These are phyloP conservation scores for Penicillium cinerascens DNA, from an alignment of 495 filamentous ascomycete genomes.

Conservation along the genomic window DNA sequence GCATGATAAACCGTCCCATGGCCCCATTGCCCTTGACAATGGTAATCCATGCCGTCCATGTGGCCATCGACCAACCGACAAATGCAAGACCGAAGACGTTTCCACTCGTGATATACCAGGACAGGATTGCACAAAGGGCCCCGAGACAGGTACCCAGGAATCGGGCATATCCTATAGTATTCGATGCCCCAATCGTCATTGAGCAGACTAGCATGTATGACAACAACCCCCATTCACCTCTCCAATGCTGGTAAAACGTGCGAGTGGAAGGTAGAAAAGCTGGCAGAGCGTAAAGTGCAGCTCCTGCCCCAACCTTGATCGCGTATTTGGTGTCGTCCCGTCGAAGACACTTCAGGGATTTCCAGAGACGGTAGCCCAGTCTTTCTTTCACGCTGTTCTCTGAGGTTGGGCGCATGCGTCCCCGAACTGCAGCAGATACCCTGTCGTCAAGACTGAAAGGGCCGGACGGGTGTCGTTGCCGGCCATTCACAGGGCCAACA, in stretches of 20 bases:
- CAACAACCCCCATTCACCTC: constrained; percentile 93
- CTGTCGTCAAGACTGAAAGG: constrained; percentile 5
- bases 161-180: constrained; percentile 81
- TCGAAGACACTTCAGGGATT: constrained; percentile 53
- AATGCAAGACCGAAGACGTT: constrained; percentile 71
- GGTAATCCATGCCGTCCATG: constrained; percentile 86
- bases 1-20: constrained; percentile 85
- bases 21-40: constrained; percentile 79
- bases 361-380: constrained; percentile 57
- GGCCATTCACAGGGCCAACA: not conserved
- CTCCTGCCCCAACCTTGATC: constrained; percentile 88
- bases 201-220: constrained; percentile 98
- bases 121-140: constrained; percentile 65
- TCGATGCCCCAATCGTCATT: constrained; percentile 94
- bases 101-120: constrained; percentile 70
- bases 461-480: not conserved
- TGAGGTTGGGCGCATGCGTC: constrained; percentile 1
- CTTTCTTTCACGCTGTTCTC: constrained; percentile 26
- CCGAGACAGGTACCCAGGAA: constrained; percentile 88
- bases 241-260: constrained; percentile 80
- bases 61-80: constrained; percentile 74
- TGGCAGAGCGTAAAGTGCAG: constrained; percentile 78
- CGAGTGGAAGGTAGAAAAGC: constrained; percentile 77
- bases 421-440: constrained; percentile 1
- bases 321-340: constrained; percentile 74